Conservation (phyloP, 345 rosid species). For the Hypericum perforatum region DNA sequence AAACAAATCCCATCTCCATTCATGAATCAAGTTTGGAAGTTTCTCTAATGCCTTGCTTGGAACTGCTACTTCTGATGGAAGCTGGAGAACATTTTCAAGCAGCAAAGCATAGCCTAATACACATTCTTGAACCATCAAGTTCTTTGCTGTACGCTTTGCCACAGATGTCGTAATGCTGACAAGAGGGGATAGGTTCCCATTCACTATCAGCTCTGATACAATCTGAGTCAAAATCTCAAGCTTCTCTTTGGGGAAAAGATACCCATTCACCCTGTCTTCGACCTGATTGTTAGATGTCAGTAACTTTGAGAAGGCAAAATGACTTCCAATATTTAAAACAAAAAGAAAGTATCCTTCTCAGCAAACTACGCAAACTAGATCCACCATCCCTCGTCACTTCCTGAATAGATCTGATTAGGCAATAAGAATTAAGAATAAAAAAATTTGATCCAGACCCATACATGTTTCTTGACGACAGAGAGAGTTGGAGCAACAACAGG, state of each 20-base stretch:
- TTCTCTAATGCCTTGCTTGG: constrained; percentile 46
- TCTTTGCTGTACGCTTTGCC: constrained; percentile 55
- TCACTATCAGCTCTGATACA: constrained; percentile 40
- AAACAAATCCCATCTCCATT: constrained; percentile 76
- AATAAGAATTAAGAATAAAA: too few species aligned
- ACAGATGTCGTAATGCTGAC: constrained; percentile 47
- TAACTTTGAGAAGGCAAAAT: constrained; percentile 7
- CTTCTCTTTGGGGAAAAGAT: constrained; percentile 75
- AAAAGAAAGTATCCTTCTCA: neutral
- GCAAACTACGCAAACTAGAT: too few species aligned
- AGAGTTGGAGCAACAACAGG: constrained; percentile 81
- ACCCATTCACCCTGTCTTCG: constrained; percentile 78
- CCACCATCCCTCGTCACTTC: too few species aligned
- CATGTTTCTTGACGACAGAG: constrained; percentile 59
- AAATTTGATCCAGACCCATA: constrained; percentile 27
- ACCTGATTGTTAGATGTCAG: constrained; percentile 61
- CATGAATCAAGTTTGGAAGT: constrained; percentile 42
- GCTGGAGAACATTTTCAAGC: constrained; percentile 53
- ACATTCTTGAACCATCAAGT: constrained; percentile 64
- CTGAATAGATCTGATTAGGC: too few species aligned
- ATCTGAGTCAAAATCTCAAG: constrained; percentile 43
- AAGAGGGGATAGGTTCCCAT: constrained; percentile 50
- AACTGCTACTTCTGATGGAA: constrained; percentile 73
- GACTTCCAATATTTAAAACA: neutral
- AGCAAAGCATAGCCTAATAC: constrained; percentile 66